Evolutionary conservation across 768 basidiomycete species (phyloP), one percentile per base, ranked within the genome.

Genomic region (Punctularia strigosozonata): DNA sequence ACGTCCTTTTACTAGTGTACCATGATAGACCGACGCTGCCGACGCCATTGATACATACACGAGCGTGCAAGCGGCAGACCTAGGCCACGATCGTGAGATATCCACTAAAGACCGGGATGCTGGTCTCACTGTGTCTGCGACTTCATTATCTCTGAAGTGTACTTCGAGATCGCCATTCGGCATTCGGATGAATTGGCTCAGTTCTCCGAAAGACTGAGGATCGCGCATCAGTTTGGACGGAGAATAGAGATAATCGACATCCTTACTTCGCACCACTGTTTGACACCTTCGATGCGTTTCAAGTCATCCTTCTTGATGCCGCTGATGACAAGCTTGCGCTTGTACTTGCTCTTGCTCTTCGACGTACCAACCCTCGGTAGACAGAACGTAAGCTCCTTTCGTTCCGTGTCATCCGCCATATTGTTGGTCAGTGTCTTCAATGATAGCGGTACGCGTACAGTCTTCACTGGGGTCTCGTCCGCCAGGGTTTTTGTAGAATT

Each of bases 11-110:
- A 41, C 80, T 78, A 8, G 71, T 64, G 41, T 62, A 71, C 82
- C 83, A 86, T 25, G 84, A 86, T 39, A 87, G 61, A 46, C 76
- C 68, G 23, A 86, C 83, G 53, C 81, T 84, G 44, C 84, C 84
- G 6, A 80, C 83, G 34, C 80, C 79, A 26, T 69, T 58, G 41
- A 87, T 86, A 49, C 70, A 65, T 2, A 87, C 84, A 51, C 71
- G 72, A 37, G 84, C 84, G 46, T 80, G 76, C 42, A 87, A 57
- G 28, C 84, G 80, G 51, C 83, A 87, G 2, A 85, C 82, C 82
- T 85, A 42, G 13, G 30, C 23, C 23, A 42, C 10, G 21, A 13
- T 10, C 10, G 18, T 51, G 41, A 48, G 47, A 47, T 26, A 50
- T 43, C 24, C 33, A 25, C 22, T 34, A 45, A 20, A 32, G 13